Evolutionary conservation across 306 rosid species (phyloP).

Genomic region (Comarum palustre): DNA sequence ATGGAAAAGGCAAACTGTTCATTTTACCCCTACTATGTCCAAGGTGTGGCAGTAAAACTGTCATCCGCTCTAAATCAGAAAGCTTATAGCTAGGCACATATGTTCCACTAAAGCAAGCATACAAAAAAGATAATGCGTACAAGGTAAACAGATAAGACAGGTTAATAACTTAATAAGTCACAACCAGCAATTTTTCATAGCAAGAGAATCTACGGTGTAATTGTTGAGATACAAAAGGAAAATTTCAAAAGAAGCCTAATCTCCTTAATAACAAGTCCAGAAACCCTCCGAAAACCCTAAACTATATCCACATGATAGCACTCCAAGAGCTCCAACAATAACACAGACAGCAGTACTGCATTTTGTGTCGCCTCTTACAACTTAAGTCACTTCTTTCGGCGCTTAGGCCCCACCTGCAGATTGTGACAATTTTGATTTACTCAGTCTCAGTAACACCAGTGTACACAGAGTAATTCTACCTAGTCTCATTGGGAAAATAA

Average conservation of each 20-base stretch:
- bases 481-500: not conserved
- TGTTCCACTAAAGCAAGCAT: not conserved
- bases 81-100: not conserved
- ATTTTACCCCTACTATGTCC: not conserved
- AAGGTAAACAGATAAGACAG: not conserved
- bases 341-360: slow-evolving; percentile 16
- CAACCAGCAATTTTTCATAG: not conserved
- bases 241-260: slow-evolving; percentile 25
- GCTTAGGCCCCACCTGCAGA: slow-evolving; percentile 68
- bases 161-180: not conserved
- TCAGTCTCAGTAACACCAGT: not conserved
- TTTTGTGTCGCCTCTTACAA: slow-evolving; percentile 1
- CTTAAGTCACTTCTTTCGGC: slow-evolving; percentile 56
- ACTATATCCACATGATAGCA: slow-evolving; percentile 40
- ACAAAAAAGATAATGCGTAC: not conserved
- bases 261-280: slow-evolving; percentile 29
- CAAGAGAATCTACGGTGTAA: not conserved
- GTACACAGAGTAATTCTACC: not conserved
- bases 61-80: not conserved
- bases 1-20: not conserved
- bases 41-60: not conserved
- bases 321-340: slow-evolving; percentile 18
- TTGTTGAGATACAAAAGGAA: slow-evolving; percentile 18
- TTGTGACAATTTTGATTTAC: slow-evolving; percentile 7
- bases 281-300: slow-evolving; percentile 34